Base-by-base conservation (phyloP, 208 protist genomes). In the Trypanosoma platydactyli region DNA sequence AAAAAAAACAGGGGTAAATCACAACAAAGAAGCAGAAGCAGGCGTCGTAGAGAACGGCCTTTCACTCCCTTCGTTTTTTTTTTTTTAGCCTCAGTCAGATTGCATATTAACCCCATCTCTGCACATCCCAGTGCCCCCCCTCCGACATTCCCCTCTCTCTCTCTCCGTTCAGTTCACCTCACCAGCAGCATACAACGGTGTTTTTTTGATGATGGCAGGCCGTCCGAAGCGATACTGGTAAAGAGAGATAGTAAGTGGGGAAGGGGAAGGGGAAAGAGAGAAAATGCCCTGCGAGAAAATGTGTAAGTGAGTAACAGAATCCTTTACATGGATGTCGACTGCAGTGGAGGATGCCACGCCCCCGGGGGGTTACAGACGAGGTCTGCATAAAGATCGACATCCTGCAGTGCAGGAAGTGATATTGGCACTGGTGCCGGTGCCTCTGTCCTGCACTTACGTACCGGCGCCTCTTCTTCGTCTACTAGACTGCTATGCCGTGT, bases 371-470 rank as follows among this genome's bases (percentile, higher is more conserved):
- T 33, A 13, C 35, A 55, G 29, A 69, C 58, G 61, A 91, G 71
- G 59, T 71, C 82, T 1, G 85, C 85, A 66, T 91, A 91, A 44
- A 91, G 76, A 64, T 91, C 85, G 22, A 79, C 68, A 54, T 91
- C 85, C 4, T 76, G 66, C n/a, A 49, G 40, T 7, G 70, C 44
- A 33, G 77, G 63, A n/a, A 70, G 24, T 5, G 80, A 70, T 15
- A 69, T 9, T 0, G 80, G 62, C 15, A 66, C 73, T 30, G 75
- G 51, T 0, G 73, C 74, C 11, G 79, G 64, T 11, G 64, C 46
- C 52, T 88, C 86, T 18, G 55, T 63, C 45, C 74, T 76, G 57
- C 54, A 63, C 30, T 45, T 22, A 55, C 79, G 74, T 13, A 41
- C 48, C 27, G 68, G 71, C 44, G 71, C 64, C 63, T 72, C 61